Conservation (phyloP, 192 early-diverging fungal genomes). For the Rhizophlyctis rosea region DNA sequence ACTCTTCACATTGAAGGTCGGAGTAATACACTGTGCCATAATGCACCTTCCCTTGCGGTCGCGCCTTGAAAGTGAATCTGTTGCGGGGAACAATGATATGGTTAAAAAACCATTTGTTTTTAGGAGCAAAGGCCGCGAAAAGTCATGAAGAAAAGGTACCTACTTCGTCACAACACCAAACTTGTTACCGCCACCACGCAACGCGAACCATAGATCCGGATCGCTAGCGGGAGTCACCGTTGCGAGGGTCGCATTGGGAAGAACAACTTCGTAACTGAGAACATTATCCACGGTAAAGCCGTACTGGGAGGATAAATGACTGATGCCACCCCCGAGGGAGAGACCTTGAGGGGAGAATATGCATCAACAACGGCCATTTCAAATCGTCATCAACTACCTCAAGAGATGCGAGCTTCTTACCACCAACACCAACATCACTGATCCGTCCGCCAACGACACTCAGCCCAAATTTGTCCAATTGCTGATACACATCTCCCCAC, state of each 20-base stretch:
- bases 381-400: too few species aligned
- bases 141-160: too few species aligned
- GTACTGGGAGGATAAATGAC: neutral
- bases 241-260: neutral
- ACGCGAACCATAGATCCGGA: constrained; percentile 8
- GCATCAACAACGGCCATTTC: neutral
- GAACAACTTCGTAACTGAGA: neutral
- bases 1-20: neutral
- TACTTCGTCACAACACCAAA: constrained; percentile 8
- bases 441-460: neutral
- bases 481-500: neutral
- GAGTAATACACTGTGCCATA: neutral
- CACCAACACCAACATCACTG: neutral
- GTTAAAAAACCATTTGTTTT: neutral
- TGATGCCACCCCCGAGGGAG: constrained; percentile 7
- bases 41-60: neutral
- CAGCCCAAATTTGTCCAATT: neutral
- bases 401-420: too few species aligned
- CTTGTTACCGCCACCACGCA: constrained; percentile 19
- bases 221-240: neutral
- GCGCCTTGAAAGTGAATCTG: neutral
- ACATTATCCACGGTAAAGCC: constrained; percentile 19
- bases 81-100: neutral
- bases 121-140: too few species aligned
- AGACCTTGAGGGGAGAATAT: neutral